Conservation (phyloP, 1,284 basidiomycete genomes). For the Cutaneotrichosporon sp. region DNA sequence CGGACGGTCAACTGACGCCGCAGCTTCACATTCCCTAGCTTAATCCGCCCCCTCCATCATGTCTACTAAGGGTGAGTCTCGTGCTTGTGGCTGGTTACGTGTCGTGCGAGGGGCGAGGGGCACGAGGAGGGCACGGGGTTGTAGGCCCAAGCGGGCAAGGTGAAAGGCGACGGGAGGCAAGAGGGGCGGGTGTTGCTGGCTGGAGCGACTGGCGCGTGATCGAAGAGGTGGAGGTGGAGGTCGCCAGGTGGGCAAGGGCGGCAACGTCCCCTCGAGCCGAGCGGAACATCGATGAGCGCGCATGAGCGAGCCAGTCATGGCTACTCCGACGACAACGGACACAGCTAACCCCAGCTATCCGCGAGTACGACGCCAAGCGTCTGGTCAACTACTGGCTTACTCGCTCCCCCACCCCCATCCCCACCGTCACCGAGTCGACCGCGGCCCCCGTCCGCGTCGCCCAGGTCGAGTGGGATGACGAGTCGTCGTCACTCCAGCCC, state of each 20-base stretch:
- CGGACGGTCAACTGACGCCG: background rate
- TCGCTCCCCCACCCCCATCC: conserved; percentile 66
- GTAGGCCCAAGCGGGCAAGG: no score
- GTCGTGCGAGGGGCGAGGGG: no score
- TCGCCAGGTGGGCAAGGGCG: background rate
- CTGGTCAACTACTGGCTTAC: conserved; percentile 91
- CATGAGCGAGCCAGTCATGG: no score
- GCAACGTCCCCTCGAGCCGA: background rate
- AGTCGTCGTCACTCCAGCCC: conserved; percentile 72
- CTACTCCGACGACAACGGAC: background rate
- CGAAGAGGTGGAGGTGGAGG: background rate
- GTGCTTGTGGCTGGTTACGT: background rate
- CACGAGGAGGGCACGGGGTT: no score
- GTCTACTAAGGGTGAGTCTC: conserved; percentile 53
- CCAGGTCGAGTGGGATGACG: conserved; percentile 64
- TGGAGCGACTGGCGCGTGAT: no score
- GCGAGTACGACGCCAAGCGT: conserved; percentile 93
- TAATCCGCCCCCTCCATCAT: conserved; percentile 31
- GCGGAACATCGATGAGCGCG: background rate
- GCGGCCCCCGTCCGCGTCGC: conserved; percentile 53
- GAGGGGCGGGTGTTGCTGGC: no score
- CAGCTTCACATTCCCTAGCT: conserved; percentile 13
- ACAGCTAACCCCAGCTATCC: conserved; percentile 64
- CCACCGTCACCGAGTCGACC: conserved; percentile 50
- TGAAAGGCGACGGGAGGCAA: no score